Evolutionary conservation across 2,329 filamentous ascomycete species (phyloP).

Genomic region (Erysiphe neolycopersici): DNA sequence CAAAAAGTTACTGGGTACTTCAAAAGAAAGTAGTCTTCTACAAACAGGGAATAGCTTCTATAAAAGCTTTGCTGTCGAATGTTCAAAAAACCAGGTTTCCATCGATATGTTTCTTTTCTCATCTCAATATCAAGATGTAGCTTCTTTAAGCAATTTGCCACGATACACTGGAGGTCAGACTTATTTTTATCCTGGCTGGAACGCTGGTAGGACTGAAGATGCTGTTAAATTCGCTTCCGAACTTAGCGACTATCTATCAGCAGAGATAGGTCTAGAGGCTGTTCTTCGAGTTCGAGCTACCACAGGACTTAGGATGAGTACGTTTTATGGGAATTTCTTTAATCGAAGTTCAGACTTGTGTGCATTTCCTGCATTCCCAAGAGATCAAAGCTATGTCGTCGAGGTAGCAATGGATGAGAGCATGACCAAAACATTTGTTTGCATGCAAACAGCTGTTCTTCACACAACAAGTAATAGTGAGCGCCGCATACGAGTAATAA

Average conservation of each 20-base stretch:
- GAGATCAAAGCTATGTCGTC: slow-evolving; percentile 92
- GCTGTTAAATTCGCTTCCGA: slow-evolving; percentile 95
- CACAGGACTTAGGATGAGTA: slow-evolving; percentile 83
- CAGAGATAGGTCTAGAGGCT: slow-evolving; percentile 86
- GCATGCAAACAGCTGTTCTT: slow-evolving; percentile 77
- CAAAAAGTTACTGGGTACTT: slow-evolving; percentile 83
- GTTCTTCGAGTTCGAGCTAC: slow-evolving; percentile 88
- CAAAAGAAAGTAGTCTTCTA: slow-evolving; percentile 64
- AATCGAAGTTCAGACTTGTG: slow-evolving; percentile 93
- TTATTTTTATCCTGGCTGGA: slow-evolving; percentile 94
- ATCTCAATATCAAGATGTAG: slow-evolving; percentile 90
- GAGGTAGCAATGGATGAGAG: slow-evolving; percentile 96
- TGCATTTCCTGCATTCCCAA: slow-evolving; percentile 90
- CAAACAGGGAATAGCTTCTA: slow-evolving; percentile 93
- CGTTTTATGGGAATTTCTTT: slow-evolving; percentile 99
- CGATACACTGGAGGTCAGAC: slow-evolving; percentile 94
- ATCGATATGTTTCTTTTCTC: slow-evolving; percentile 97
- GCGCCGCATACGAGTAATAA: slow-evolving; percentile 81
- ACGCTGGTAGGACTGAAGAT: slow-evolving; percentile 76
- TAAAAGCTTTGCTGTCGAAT: slow-evolving; percentile 97
- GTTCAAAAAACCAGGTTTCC: slow-evolving; percentile 94
- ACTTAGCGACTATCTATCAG: slow-evolving; percentile 89
- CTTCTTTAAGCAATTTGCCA: slow-evolving; percentile 81
- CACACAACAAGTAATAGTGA: slow-evolving; percentile 97
- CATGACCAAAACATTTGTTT: slow-evolving; percentile 72